Evolutionary conservation across 495 filamentous ascomycete species (phyloP).

Genomic region (Pyronema domesticum): DNA sequence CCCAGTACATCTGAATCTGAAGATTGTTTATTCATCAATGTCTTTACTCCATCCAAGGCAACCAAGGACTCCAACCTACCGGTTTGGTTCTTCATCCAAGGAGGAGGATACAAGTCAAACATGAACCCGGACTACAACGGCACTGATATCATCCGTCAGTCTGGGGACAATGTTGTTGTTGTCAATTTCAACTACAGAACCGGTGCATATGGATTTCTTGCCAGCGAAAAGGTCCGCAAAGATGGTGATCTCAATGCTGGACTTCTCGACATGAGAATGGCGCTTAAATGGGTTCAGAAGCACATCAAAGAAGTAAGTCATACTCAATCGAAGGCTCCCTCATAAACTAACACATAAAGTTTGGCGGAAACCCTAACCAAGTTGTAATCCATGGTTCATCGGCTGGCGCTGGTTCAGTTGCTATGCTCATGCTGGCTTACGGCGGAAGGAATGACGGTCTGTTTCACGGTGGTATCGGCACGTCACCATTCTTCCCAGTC

Average conservation of each 20-base stretch:
- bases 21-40: slow-evolving; percentile 6
- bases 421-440: not conserved
- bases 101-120: slow-evolving; percentile 3
- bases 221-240: not conserved
- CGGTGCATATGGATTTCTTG: slow-evolving; percentile 7
- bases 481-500: slow-evolving; percentile 4
- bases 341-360: slow-evolving; percentile 29
- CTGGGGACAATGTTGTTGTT: not conserved
- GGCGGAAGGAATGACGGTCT: slow-evolving; percentile 3
- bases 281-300: slow-evolving; percentile 34
- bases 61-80: not conserved
- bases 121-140: not conserved
- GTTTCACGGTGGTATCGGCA: slow-evolving; percentile 4
- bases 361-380: slow-evolving; percentile 35
- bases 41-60: slow-evolving; percentile 2
- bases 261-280: slow-evolving; percentile 22
- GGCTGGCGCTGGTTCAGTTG: slow-evolving; percentile 33
- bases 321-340: not conserved
- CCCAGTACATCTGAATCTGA: not conserved
- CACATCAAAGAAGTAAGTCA: slow-evolving; percentile 1
- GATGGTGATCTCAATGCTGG: slow-evolving; percentile 10
- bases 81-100: slow-evolving; percentile 6
- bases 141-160: not conserved
- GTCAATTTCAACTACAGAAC: slow-evolving; percentile 10
- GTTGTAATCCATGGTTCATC: slow-evolving; percentile 28